Base-by-base conservation (phyloP, 2,329 filamentous ascomycete species). In the Xylogone sp. region DNA sequence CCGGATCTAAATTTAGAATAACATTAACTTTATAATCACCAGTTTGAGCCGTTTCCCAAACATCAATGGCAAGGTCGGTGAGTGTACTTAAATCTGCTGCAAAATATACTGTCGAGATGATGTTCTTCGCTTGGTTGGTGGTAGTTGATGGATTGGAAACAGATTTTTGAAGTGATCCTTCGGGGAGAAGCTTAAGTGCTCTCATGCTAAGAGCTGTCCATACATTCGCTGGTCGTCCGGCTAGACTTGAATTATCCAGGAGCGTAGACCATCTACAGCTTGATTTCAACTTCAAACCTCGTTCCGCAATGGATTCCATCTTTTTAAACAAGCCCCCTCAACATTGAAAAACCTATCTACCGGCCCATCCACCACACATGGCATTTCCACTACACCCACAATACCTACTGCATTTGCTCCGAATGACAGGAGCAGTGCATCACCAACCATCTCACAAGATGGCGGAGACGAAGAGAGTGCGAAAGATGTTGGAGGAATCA, bases 131-230 rank as follows among this genome's bases (percentile, higher is more conserved):
- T 50, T 47, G 42, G 13, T 18, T 43, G 31, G 43, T 46, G 20
- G 24, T 27, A 48, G 19, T 12, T 43, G 48, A 18, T n/a, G n/a
- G n/a, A 24, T 22, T 16, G 21, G 22, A 27, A 16, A 10, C 16
- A 27, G 43, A 20, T 42, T 50, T 43, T 31, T 27, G 27, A 9
- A 43, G 44, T n/a, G 34, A 29, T 16, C 27, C 44, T 18, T 39
- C 31, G 12, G 19, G 13, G 3, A 39, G 13, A 50, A 29, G 21
- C 5, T 12, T 18, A 48, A 53, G 51, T 42, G 48, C 51, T 52
- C 53, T 53, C 47, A 57, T 53, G 2, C 49, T 57, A n/a, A 57
- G 55, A 52, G 50, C 53, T 45, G 39, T 57, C 53, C 49, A 55
- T 24, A 57, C 51, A 43, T 49, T 50, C n/a, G 46, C 53, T 45